Evolutionary conservation across 805 yeast genomes (phyloP).

Genomic region (Debaryomyces maramus): DNA sequence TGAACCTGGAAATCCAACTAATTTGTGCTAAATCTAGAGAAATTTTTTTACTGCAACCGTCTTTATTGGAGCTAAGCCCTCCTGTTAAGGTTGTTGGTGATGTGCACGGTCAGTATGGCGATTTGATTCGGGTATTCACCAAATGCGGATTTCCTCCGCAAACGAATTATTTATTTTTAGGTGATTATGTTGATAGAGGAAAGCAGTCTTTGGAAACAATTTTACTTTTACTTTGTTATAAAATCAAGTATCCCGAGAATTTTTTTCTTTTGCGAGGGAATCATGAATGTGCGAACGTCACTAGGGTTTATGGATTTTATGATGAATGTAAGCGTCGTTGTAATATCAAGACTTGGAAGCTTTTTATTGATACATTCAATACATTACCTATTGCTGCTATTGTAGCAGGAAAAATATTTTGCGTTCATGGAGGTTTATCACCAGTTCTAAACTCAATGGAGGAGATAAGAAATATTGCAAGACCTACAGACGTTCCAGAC

Average conservation of each 20-base stretch:
- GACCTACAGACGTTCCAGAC: slow-evolving; percentile 88
- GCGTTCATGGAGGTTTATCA: slow-evolving; percentile 83
- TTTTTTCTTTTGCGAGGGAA: slow-evolving; percentile 91
- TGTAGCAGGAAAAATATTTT: slow-evolving; percentile 92
- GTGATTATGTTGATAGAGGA: slow-evolving; percentile 97
- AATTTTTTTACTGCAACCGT: slow-evolving; percentile 85
- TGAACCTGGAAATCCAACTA: slow-evolving; percentile 82
- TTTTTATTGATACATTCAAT: slow-evolving; percentile 91
- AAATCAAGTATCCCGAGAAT: slow-evolving; percentile 95
- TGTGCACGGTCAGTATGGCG: slow-evolving; percentile 96
- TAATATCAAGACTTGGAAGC: slow-evolving; percentile 90
- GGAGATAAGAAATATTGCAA: slow-evolving; percentile 69
- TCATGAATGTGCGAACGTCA: slow-evolving; percentile 96
- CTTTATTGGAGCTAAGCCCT: slow-evolving; percentile 80
- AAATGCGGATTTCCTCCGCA: slow-evolving; percentile 97
- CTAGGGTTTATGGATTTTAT: slow-evolving; percentile 94
- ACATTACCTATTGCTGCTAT: slow-evolving; percentile 94
- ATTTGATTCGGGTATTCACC: slow-evolving; percentile 84
- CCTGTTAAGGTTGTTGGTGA: slow-evolving; percentile 91
- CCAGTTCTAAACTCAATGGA: slow-evolving; percentile 74
- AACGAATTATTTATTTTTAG: slow-evolving; percentile 86
- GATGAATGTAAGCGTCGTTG: slow-evolving; percentile 97
- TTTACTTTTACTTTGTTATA: slow-evolving; percentile 81
- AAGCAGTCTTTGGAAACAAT: slow-evolving; percentile 95
- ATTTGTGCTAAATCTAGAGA: slow-evolving; percentile 89